Percentiles rank a stretch among this genome's conserved stretches.
phyloP scores from a whole-genome alignment of 148 eudicot species.

The Camellia granthamiana region DNA sequence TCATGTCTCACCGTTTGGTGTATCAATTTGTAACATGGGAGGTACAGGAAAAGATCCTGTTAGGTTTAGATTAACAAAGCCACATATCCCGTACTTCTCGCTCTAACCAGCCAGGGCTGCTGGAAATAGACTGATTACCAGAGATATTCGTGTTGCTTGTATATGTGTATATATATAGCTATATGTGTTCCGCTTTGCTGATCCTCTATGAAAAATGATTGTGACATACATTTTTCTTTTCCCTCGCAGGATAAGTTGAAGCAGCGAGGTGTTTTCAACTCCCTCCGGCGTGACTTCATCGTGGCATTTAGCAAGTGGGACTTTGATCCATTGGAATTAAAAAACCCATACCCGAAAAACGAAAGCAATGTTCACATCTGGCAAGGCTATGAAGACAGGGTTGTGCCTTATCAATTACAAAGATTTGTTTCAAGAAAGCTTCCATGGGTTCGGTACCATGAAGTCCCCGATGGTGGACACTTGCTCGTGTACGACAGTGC shows the following conservation, averaged over 20 bases:
- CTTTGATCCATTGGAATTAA: conserved; percentile 38
- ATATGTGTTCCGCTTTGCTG: neutral
- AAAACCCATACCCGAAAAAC: conserved; percentile 34
- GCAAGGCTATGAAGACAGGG: conserved; percentile 48
- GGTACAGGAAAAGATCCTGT: no score
- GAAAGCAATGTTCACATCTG: conserved; percentile 47
- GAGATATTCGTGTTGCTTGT: no score
- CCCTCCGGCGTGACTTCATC: conserved; percentile 37
- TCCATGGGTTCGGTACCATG: conserved; percentile 52
- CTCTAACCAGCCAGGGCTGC: no score
- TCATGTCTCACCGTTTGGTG: no score
- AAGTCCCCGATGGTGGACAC: conserved; percentile 52
- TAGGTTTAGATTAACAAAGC: no score
- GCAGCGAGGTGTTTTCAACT: conserved; percentile 33
- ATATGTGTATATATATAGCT: no score
- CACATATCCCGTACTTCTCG: no score
- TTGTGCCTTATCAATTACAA: conserved; percentile 40
- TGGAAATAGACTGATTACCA: no score
- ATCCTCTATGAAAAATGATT: neutral
- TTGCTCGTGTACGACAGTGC: conserved; percentile 39
- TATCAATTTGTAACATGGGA: no score
- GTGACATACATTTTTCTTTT: neutral
- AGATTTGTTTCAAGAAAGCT: conserved; percentile 31
- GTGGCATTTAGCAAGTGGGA: conserved; percentile 47
- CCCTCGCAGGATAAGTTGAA: conserved; percentile 25